Evolutionary conservation across 371 early-diverging fungal genomes (phyloP).

Genomic region (Mucor lusitanicus): DNA sequence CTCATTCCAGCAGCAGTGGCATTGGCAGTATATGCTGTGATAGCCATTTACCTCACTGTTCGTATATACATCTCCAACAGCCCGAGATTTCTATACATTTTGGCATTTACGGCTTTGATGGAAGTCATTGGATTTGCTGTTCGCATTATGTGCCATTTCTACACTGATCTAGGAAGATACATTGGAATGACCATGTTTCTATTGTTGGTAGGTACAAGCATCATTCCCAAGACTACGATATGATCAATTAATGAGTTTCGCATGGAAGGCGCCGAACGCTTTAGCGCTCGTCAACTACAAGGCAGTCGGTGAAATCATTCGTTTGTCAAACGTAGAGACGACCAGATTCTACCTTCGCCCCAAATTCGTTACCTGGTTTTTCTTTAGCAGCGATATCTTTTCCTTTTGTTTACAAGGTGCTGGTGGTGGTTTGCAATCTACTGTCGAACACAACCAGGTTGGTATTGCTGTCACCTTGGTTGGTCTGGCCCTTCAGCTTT

Average conservation of each 20-base stretch:
- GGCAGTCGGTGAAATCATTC: slow-evolving; percentile 32
- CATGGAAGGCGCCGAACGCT: slow-evolving; percentile 45
- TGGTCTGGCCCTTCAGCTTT: slow-evolving; percentile 16
- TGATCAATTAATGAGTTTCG: too few relatives aligned
- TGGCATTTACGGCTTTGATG: slow-evolving; percentile 33
- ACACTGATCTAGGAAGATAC: slow-evolving; percentile 29
- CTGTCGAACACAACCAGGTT: background rate
- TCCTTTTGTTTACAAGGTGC: slow-evolving; percentile 17
- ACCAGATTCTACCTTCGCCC: slow-evolving; percentile 32
- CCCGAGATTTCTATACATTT: slow-evolving; percentile 26
- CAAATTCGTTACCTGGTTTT: slow-evolving; percentile 48
- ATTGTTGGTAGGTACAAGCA: too few relatives aligned
- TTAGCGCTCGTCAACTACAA: slow-evolving; percentile 46
- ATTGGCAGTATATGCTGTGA: background rate
- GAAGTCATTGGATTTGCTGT: slow-evolving; percentile 36
- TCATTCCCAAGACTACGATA: too few relatives aligned
- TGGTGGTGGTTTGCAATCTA: slow-evolving; percentile 17
- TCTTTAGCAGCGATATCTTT: slow-evolving; percentile 38
- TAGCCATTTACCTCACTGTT: slow-evolving; percentile 6
- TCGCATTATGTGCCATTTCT: slow-evolving; percentile 24
- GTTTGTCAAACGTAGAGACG: slow-evolving; percentile 5
- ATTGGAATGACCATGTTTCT: slow-evolving; percentile 34
- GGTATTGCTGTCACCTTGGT: slow-evolving; percentile 12
- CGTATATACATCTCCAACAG: slow-evolving; percentile 11
- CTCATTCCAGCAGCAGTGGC: slow-evolving; percentile 8